These are phyloP conservation scores for Colletotrichum chlorophyti DNA, from an alignment of 2,329 filamentous ascomycete genomes.

Conservation along the genomic window DNA sequence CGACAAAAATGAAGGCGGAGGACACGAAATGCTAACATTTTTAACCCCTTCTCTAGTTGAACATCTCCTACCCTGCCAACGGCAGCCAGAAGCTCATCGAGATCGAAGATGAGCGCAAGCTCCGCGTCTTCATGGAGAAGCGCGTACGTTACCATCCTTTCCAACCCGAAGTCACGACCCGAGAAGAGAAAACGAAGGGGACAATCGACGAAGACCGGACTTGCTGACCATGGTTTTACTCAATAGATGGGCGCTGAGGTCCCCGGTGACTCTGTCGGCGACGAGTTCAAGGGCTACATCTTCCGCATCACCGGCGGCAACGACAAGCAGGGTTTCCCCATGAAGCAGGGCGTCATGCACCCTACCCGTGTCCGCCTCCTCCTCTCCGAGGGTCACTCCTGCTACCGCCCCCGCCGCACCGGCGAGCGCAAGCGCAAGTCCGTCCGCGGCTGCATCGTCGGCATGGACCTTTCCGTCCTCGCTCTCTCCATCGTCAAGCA, in stretches of 20 bases:
- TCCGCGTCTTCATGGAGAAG: slow-evolving; percentile 98
- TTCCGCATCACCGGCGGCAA: slow-evolving; percentile 99
- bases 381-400: slow-evolving; percentile 95
- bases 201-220: slow-evolving; percentile 19
- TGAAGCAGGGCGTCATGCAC: slow-evolving; percentile 99
- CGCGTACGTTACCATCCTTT: slow-evolving; percentile 68
- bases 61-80: slow-evolving; percentile 92
- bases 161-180: slow-evolving; percentile 14
- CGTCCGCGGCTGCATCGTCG: slow-evolving; percentile 98
- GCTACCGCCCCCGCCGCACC: slow-evolving; percentile 97
- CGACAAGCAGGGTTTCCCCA: slow-evolving; percentile 99
- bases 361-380: slow-evolving; percentile 98
- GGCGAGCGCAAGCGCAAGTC: slow-evolving; percentile 99
- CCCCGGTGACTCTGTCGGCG: slow-evolving; percentile 90
- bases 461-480: slow-evolving; percentile 91
- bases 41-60: slow-evolving; percentile 57
- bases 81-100: slow-evolving; percentile 99
- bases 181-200: slow-evolving; percentile 41
- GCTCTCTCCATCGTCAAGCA: slow-evolving; percentile 98
- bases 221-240: slow-evolving; percentile 45
- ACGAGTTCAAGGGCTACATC: slow-evolving; percentile 99
- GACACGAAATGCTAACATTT: slow-evolving; percentile 45
- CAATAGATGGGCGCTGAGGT: slow-evolving; percentile 87
- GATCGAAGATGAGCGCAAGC: slow-evolving; percentile 98
- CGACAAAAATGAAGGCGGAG: no score